Conservation (phyloP, 2,329 filamentous ascomycete genomes). For the Boeremia exigua region DNA sequence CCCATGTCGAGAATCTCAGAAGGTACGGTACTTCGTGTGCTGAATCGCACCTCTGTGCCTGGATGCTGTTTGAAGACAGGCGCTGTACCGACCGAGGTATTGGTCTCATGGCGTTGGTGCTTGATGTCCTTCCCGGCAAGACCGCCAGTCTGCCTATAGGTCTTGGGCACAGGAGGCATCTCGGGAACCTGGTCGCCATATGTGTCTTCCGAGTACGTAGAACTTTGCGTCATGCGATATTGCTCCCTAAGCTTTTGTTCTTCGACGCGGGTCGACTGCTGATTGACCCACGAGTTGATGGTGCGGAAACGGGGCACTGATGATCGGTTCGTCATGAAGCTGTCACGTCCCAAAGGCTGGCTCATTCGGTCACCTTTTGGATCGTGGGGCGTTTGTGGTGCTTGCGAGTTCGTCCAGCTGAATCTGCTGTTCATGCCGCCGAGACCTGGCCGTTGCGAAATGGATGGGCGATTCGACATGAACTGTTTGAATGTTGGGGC, state of each 20-base stretch:
- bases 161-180: conserved; percentile 38
- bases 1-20: conserved; percentile 48
- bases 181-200: conserved; percentile 39
- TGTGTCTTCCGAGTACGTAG: conserved; percentile 30
- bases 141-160: conserved; percentile 22
- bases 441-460: conserved; percentile 35
- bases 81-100: conserved; percentile 43
- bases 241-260: conserved; percentile 45
- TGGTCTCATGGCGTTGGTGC: conserved; percentile 43
- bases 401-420: conserved; percentile 51
- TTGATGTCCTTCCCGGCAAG: conserved; percentile 42
- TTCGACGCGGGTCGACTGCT: conserved; percentile 48
- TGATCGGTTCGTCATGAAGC: conserved; percentile 45
- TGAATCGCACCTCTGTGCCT: conserved; percentile 49
- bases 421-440: conserved; percentile 42
- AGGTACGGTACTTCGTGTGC: conserved; percentile 45
- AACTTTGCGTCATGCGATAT: conserved; percentile 39
- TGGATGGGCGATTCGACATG: conserved; percentile 44
- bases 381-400: conserved; percentile 48
- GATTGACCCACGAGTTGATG: conserved; percentile 50
- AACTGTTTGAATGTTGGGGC: conserved; percentile 49
- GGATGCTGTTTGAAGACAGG: conserved; percentile 50
- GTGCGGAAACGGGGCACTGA: conserved; percentile 50
- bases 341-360: conserved; percentile 37
- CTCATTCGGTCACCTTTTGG: conserved; percentile 34